These are phyloP conservation scores for Sugiyamaella qingdaonensis DNA, from an alignment of 805 yeast species.

Conservation along the genomic window DNA sequence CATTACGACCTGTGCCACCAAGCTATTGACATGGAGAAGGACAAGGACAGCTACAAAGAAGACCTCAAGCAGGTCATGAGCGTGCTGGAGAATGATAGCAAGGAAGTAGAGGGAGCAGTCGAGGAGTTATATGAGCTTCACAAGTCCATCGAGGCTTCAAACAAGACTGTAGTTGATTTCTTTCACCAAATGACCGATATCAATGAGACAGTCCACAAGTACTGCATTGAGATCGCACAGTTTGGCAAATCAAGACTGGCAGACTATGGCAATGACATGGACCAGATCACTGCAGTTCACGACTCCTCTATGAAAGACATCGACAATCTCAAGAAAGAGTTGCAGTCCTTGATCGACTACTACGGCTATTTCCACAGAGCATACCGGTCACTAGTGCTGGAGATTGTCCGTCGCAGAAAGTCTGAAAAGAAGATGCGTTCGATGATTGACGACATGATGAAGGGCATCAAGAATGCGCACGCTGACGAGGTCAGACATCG, in stretches of 20 bases:
- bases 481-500: conserved; percentile 44
- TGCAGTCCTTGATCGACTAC: conserved; percentile 43
- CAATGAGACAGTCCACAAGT: conserved; percentile 23
- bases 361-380: conserved; percentile 49
- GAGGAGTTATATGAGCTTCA: conserved; percentile 23
- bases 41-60: conserved; percentile 28
- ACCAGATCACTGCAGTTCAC: conserved; percentile 22
- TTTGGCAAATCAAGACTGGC: conserved; percentile 22
- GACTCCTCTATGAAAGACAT: conserved; percentile 27
- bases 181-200: conserved; percentile 23
- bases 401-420: conserved; percentile 47
- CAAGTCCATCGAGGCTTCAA: conserved; percentile 18
- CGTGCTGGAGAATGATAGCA: conserved; percentile 42
- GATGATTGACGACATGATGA: conserved; percentile 41
- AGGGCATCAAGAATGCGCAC: conserved; percentile 37
- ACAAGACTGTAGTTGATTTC: conserved; percentile 20
- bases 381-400: conserved; percentile 49
- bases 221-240: conserved; percentile 15
- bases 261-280: conserved; percentile 19
- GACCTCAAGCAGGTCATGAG: conserved; percentile 50
- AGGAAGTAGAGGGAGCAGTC: conserved; percentile 31
- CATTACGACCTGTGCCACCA: conserved; percentile 77
- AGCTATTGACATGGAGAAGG: conserved; percentile 40
- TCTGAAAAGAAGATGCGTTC: conserved; percentile 39
- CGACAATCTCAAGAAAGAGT: conserved; percentile 32